Evolutionary conservation across 2,329 filamentous ascomycete species (phyloP).

Genomic region (Purpureocillium lavendulum): DNA sequence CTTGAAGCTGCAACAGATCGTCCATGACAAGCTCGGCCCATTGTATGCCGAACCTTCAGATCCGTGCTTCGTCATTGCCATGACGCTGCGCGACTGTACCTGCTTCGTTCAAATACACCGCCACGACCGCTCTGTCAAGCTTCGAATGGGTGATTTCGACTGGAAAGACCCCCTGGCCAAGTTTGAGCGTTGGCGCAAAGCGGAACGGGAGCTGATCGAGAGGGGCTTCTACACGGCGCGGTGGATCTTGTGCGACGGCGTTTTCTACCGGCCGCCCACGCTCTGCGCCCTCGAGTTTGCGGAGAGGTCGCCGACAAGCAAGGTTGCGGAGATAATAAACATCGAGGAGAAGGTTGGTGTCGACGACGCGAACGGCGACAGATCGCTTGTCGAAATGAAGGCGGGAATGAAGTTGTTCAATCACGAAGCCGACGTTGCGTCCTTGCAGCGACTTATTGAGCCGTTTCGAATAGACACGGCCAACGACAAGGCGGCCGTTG

Average conservation of each 20-base stretch:
- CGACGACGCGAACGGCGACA: neutral
- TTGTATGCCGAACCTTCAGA: constrained; percentile 31
- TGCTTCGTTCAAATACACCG: constrained; percentile 56
- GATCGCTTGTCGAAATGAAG: neutral
- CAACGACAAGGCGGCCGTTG: neutral
- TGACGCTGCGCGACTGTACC: constrained; percentile 76
- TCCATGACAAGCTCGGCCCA: constrained; percentile 34
- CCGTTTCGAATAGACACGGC: constrained; percentile 3
- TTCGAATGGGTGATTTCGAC: constrained; percentile 68
- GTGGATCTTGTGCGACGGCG: constrained; percentile 23
- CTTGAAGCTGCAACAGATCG: constrained; percentile 27
- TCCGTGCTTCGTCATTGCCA: constrained; percentile 55
- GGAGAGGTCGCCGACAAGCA: constrained; percentile 6
- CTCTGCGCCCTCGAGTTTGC: constrained; percentile 24
- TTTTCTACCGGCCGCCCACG: constrained; percentile 26
- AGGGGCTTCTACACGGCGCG: constrained; percentile 60
- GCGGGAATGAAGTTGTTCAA: constrained; percentile 9
- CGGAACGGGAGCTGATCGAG: constrained; percentile 54
- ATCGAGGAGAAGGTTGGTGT: constrained; percentile 7
- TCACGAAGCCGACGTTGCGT: constrained; percentile 10
- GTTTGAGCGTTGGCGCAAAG: constrained; percentile 57
- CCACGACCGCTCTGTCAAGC: constrained; percentile 29
- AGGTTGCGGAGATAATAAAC: constrained; percentile 11
- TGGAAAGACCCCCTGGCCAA: constrained; percentile 63
- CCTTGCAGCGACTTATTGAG: constrained; percentile 5